A percentile compares a stretch with the other conserved stretches of the same genome.
These are phyloP conservation scores for Saxispiralis lemnorum DNA, from an alignment of 495 filamentous ascomycete genomes.

Conservation along the genomic window DNA sequence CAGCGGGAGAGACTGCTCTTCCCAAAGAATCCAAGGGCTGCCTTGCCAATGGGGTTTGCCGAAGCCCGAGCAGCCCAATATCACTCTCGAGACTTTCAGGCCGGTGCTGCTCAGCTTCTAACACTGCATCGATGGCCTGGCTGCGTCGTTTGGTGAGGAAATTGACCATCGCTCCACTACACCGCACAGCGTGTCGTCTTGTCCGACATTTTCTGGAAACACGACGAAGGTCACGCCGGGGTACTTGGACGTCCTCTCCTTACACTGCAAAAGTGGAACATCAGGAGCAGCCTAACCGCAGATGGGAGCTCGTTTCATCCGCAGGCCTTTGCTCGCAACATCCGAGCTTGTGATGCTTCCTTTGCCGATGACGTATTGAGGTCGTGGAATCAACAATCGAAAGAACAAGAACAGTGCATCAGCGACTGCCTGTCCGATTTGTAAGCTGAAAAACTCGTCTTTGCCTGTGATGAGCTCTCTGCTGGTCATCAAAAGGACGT, in stretches of 20 bases:
- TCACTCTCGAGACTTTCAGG: not conserved
- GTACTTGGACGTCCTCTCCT: slow-evolving; percentile 31
- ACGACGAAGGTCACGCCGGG: slow-evolving; percentile 34
- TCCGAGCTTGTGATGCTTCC: slow-evolving; percentile 39
- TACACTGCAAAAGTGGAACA: slow-evolving; percentile 38
- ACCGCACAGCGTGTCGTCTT: slow-evolving; percentile 25
- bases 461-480: slow-evolving; percentile 31
- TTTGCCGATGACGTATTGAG: slow-evolving; percentile 37
- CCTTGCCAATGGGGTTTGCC: slow-evolving; percentile 14
- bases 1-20: slow-evolving; percentile 24
- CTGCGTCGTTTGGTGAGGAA: not conserved
- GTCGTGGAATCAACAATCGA: slow-evolving; percentile 18
- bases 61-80: slow-evolving; percentile 1
- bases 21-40: slow-evolving; percentile 28
- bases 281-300: slow-evolving; percentile 37
- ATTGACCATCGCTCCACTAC: slow-evolving; percentile 15
- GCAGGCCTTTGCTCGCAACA: slow-evolving; percentile 34
- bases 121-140: slow-evolving; percentile 1
- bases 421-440: slow-evolving; percentile 31
- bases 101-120: not conserved
- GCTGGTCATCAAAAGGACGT: slow-evolving; percentile 38
- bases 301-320: slow-evolving; percentile 34
- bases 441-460: slow-evolving; percentile 29
- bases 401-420: slow-evolving; percentile 30
- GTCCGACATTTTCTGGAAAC: slow-evolving; percentile 41